Percentiles rank a stretch among this genome's conserved stretches.
phyloP scores from a whole-genome alignment of 2,329 filamentous ascomycete species.

The Lojkania enalia region DNA sequence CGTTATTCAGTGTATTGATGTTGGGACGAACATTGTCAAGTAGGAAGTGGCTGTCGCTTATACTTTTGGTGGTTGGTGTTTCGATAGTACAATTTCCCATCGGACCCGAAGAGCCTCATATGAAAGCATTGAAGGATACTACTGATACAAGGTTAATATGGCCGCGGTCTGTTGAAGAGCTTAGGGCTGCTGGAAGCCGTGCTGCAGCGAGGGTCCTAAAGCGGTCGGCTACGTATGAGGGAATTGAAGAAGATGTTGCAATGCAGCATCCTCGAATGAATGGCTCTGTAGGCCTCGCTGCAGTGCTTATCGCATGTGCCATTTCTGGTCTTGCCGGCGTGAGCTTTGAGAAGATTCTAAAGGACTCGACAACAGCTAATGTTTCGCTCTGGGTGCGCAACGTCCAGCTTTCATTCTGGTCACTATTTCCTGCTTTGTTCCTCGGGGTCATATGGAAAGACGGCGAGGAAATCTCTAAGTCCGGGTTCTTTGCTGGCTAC shows the following conservation, averaged over 20 bases:
- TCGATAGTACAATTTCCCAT: conserved; percentile 81
- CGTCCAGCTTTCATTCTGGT: conserved; percentile 92
- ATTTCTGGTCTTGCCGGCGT: conserved; percentile 85
- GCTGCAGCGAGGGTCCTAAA: conserved; percentile 58
- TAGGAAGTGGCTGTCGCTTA: conserved; percentile 77
- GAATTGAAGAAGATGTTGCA: conserved; percentile 69
- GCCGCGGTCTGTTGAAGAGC: conserved; percentile 76
- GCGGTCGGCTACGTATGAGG: conserved; percentile 82
- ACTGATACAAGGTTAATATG: conserved; percentile 58
- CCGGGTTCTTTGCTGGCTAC: conserved; percentile 94
- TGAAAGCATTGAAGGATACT: conserved; percentile 67
- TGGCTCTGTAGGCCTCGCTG: conserved; percentile 74
- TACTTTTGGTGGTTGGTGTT: conserved; percentile 80
- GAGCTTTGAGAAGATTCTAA: conserved; percentile 88
- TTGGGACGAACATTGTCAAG: conserved; percentile 70
- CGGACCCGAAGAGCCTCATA: conserved; percentile 53
- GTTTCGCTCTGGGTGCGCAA: conserved; percentile 92
- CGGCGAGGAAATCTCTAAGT: conserved; percentile 76
- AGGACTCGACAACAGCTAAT: conserved; percentile 73
- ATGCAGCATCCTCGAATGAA: conserved; percentile 66
- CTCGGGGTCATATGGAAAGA: conserved; percentile 87
- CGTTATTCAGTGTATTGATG: conserved; percentile 80
- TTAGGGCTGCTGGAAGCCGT: conserved; percentile 65
- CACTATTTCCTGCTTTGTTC: conserved; percentile 84
- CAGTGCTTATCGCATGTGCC: conserved; percentile 76